These are phyloP conservation scores for Termitomyces bulborhizus DNA, from an alignment of 768 basidiomycete genomes.

Conservation along the genomic window DNA sequence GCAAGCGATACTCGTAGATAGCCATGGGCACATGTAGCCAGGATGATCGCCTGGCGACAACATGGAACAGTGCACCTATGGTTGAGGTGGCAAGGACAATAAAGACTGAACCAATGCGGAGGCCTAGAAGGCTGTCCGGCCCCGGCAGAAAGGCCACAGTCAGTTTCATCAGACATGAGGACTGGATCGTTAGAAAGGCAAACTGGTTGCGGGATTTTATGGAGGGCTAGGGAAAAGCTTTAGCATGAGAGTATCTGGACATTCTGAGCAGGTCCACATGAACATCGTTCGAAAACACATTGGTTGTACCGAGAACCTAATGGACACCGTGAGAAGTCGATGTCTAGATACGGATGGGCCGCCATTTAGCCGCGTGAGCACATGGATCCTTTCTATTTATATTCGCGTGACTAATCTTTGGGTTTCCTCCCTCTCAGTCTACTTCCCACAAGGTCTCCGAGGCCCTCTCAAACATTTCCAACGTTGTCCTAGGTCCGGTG, in stretches of 20 bases:
- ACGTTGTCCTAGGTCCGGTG: too few relatives aligned
- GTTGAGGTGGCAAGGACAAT: conserved; percentile 59
- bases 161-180: conserved; percentile 9
- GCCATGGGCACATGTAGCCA: conserved; percentile 51
- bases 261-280: background rate
- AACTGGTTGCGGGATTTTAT: background rate
- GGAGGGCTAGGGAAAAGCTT: background rate
- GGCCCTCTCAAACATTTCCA: too few relatives aligned
- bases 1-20: conserved; percentile 59
- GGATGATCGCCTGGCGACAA: conserved; percentile 47
- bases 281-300: too few relatives aligned
- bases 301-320: too few relatives aligned
- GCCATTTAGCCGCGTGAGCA: too few relatives aligned
- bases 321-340: too few relatives aligned
- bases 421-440: too few relatives aligned
- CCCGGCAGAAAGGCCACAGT: conserved; percentile 52
- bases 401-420: too few relatives aligned
- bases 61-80: conserved; percentile 66
- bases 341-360: too few relatives aligned
- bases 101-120: conserved; percentile 72
- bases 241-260: background rate
- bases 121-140: conserved; percentile 34
- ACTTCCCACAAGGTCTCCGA: too few relatives aligned
- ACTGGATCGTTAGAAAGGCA: too few relatives aligned
- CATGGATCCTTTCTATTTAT: too few relatives aligned